Conservation (phyloP, 805 yeast species). For the Zygosaccharomyces kombuchaensis region DNA sequence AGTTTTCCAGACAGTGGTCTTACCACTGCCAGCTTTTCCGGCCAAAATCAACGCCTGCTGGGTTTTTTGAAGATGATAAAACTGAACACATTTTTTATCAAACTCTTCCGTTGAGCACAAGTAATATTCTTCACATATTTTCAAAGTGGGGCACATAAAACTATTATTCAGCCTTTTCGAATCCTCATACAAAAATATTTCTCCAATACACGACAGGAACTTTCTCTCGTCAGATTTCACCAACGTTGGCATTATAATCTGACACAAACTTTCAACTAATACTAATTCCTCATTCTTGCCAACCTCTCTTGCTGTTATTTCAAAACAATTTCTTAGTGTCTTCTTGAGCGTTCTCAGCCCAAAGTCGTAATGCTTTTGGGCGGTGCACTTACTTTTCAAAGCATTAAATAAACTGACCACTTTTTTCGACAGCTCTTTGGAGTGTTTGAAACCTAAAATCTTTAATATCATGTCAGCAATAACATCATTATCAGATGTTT, state of each 20-base stretch:
- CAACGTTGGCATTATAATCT: constrained; percentile 66
- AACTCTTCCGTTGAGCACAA: constrained; percentile 39
- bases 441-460: constrained; percentile 62
- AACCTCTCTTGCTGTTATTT: constrained; percentile 33
- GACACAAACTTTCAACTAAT: constrained; percentile 51
- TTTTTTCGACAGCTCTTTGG: constrained; percentile 41
- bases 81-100: constrained; percentile 54
- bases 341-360: constrained; percentile 79
- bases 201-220: constrained; percentile 30
- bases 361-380: constrained; percentile 81
- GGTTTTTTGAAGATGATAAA: constrained; percentile 53
- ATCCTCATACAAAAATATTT: constrained; percentile 13
- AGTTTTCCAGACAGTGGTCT: constrained; percentile 50
- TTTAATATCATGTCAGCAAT: constrained; percentile 71
- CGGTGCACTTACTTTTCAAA: constrained; percentile 41
- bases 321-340: constrained; percentile 57
- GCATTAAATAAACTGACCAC: constrained; percentile 53
- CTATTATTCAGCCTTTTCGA: constrained; percentile 24
- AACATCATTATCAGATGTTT: constrained; percentile 58
- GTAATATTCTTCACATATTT: constrained; percentile 35
- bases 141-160: constrained; percentile 16
- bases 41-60: constrained; percentile 80
- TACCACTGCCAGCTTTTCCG: constrained; percentile 75
- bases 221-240: constrained; percentile 46
- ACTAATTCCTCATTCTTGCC: constrained; percentile 22